A percentile compares a stretch with the other conserved stretches of the same genome.
These are phyloP conservation scores for Penicillium sp. DNA, from an alignment of 2,329 filamentous ascomycete genomes.

Conservation along the genomic window DNA sequence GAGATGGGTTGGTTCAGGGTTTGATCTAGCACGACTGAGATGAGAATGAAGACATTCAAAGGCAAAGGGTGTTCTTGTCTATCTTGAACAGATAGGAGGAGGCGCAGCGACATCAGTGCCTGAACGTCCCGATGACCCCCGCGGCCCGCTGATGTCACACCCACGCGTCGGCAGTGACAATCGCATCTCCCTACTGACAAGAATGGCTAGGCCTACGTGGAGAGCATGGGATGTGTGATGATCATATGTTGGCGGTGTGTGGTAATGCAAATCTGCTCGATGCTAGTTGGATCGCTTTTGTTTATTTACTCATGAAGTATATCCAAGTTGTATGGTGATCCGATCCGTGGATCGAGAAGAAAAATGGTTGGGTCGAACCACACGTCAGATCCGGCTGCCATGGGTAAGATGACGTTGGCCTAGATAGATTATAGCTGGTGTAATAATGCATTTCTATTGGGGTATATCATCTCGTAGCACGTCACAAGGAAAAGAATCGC, in stretches of 20 bases:
- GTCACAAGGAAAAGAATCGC: neutral
- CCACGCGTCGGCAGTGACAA: too few species aligned
- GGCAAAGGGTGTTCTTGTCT: too few species aligned
- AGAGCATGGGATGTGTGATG: too few species aligned
- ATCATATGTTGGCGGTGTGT: too few species aligned
- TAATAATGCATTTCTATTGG: neutral
- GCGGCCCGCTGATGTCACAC: constrained; percentile 34
- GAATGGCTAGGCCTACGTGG: too few species aligned
- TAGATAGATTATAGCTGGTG: neutral
- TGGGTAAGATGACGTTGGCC: constrained; percentile 8
- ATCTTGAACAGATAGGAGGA: constrained; percentile 4
- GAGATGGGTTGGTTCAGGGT: neutral
- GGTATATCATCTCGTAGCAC: too few species aligned
- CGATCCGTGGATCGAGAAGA: constrained; percentile 6
- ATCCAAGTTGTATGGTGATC: neutral
- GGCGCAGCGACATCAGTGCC: constrained; percentile 7
- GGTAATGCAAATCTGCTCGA: too few species aligned
- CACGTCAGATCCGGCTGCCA: too few species aligned
- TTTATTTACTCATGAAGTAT: constrained; percentile 1
- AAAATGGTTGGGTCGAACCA: constrained; percentile 4
- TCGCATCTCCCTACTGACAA: too few species aligned
- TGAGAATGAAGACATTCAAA: too few species aligned
- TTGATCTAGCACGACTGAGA: too few species aligned
- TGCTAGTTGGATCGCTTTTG: neutral
- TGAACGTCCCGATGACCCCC: constrained; percentile 21